phyloP scores from a whole-genome alignment of 306 rosid species.

The Vigna radiata region DNA sequence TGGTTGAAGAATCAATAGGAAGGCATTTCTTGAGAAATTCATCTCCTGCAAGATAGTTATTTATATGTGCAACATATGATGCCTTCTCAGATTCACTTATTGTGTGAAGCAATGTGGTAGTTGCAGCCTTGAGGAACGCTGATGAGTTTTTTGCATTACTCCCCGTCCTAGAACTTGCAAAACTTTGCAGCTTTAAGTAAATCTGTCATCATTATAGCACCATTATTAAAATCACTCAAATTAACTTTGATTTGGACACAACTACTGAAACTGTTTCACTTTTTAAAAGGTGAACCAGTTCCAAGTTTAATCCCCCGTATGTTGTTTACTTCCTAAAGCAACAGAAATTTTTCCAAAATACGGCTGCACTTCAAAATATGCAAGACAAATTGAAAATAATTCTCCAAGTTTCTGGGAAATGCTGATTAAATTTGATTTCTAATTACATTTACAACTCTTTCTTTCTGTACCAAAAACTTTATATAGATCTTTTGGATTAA shows the following conservation, averaged over 20 bases:
- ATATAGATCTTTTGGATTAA: background rate
- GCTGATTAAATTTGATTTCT: no score
- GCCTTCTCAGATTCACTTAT: constrained; percentile 98
- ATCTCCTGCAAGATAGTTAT: constrained; percentile 84
- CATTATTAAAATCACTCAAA: background rate
- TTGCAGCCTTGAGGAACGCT: constrained; percentile 92
- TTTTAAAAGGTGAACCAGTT: constrained; percentile 10
- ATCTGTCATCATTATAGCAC: constrained; percentile 58
- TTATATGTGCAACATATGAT: constrained; percentile 88
- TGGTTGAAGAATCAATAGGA: constrained; percentile 87
- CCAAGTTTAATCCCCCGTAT: background rate
- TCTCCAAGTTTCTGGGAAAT: background rate
- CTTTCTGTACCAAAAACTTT: background rate
- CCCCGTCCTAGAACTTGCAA: constrained; percentile 75
- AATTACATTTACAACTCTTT: background rate
- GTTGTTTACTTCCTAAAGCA: constrained; percentile 1
- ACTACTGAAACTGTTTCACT: constrained; percentile 21
- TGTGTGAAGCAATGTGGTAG: constrained; percentile 97
- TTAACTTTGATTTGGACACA: constrained; percentile 24
- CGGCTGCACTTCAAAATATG: background rate
- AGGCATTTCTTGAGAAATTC: constrained; percentile 77
- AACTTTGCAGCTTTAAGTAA: constrained; percentile 80
- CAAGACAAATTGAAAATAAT: background rate
- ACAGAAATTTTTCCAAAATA: constrained; percentile 14
- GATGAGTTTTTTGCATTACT: constrained; percentile 81